Evolutionary conservation across 768 basidiomycete genomes (phyloP), one percentile per base, ranked within the genome.

Genomic region (Hirschioporus abietinus): DNA sequence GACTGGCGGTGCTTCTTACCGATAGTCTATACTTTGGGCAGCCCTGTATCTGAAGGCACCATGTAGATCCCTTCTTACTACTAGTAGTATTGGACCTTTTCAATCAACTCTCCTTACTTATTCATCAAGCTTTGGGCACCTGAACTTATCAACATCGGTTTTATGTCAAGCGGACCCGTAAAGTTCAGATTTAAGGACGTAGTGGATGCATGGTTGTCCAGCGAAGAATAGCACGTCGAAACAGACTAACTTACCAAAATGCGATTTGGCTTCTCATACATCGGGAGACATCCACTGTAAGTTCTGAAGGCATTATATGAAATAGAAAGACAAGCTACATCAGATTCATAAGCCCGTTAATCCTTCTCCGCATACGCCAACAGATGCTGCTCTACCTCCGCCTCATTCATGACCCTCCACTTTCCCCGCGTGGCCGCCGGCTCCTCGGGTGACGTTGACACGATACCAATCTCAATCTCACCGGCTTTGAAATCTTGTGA

Each of bases 381-480:
- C 75, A 95, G 75, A 75, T 93, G 86, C 71, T 84, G 76, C 78
- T 95, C 93, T 42, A 94, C 88, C 76, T 95, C 93, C 24, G 76
- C 82, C 73, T 91, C 87, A 42, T 78, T 80, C 87, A 95, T 86
- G 60, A 91, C 88, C 35, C 93, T 84, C 93, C 93, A 95, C 65
- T 82, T 74, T 34, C 93, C 93, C 69, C 84, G 80, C 52, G 84
- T 87, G 81, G 93, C 91, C 67, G 78, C 78, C 68, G 83, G 79
- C 74, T 96, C 95, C 20, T 91, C 90, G 7, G 87, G 83, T 36
- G 84, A 83, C 0, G 83, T 83, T 27, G 94, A 96, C 24, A 93
- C 90, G 64, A 99, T 91, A 0, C 95, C 96, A 70, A 99, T 93
- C 77, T 99, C 97, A 72, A 99, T 92, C 77, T 99, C 97, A 10